These are phyloP conservation scores for Spongospora subterranea DNA, from an alignment of 208 protist species.

Conservation along the genomic window DNA sequence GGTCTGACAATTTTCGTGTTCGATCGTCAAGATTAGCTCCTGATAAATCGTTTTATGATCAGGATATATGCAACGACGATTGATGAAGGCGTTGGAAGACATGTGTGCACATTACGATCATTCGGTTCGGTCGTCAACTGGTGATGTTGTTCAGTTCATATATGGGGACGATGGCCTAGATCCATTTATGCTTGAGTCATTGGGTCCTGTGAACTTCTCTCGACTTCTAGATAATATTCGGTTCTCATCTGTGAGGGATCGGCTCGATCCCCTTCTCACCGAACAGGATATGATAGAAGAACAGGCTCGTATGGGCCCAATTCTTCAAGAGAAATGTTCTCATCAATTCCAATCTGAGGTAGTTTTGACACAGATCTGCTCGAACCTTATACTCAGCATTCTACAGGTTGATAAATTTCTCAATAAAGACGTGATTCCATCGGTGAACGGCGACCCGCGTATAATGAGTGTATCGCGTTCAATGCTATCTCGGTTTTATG, in stretches of 20 bases:
- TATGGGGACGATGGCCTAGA: slow-evolving; percentile 99
- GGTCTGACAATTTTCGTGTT: slow-evolving; percentile 72
- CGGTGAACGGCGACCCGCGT: neutral
- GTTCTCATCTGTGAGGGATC: neutral
- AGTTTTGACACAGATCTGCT: too few species aligned
- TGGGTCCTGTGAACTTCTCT: slow-evolving; percentile 28
- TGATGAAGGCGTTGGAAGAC: slow-evolving; percentile 98
- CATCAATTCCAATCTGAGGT: slow-evolving; percentile 13
- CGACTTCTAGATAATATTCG: slow-evolving; percentile 6
- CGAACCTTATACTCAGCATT: too few species aligned
- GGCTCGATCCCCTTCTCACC: neutral
- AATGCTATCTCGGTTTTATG: slow-evolving; percentile 16
- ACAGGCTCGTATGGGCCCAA: neutral
- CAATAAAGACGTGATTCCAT: neutral
- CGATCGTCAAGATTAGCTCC: too few species aligned
- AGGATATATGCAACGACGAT: slow-evolving; percentile 97
- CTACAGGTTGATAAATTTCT: slow-evolving; percentile 27
- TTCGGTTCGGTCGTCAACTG: slow-evolving; percentile 90
- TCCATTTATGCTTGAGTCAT: slow-evolving; percentile 93
- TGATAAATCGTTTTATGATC: neutral
- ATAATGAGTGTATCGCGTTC: neutral
- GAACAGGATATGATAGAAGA: neutral
- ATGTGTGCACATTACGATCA: slow-evolving; percentile 95
- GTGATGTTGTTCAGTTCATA: slow-evolving; percentile 75
- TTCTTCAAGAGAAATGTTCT: slow-evolving; percentile 3